Evolutionary conservation across 2,329 filamentous ascomycete genomes (phyloP), one percentile per base, ranked within the genome.

Genomic region (Calonectria leucothoes): DNA sequence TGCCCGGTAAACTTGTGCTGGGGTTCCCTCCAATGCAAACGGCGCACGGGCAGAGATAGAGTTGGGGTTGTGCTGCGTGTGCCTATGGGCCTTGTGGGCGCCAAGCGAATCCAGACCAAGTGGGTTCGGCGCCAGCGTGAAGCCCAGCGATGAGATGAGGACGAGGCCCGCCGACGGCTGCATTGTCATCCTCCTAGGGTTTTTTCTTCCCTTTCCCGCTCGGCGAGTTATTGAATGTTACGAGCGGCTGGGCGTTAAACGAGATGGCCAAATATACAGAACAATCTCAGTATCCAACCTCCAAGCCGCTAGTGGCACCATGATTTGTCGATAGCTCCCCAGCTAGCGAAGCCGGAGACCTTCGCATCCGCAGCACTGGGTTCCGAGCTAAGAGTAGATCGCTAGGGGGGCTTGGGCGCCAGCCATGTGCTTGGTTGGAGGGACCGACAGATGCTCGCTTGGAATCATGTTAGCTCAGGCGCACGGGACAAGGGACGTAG

Each of bases 291-390:
- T 52, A 37, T 37, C 25, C 39, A 49, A 51, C 39, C 33, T 42
- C 27, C 23, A 63, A 49, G 42, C 52, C 31, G 35, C 33, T 63
- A 55, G 57, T 64, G 55, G 65, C 48, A 55, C 48, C n/a, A 29
- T 64, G 55, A 49, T 57, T 57, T 49, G 49, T 42, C 69, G 31
- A 66, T 66, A 66, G 63, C 57, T 70, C 55, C 29, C 55, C 37
- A 59, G 33, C 29, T 39, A 31, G 33, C 27, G 52, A 20, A 23
- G 27, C 29, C 42, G 45, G 70, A 57, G 65, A 31, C 57, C 15
- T 52, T 64, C 45, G 49, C 37, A 48, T 33, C 49, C 65, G 55
- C 39, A 25, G 27, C 23, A 45, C 65, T 57, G 52, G 42, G 64
- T 66, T 39, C 33, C 42, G 55, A 61, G 66, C 66, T 69, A 61